phyloP scores from a whole-genome alignment of 768 basidiomycete genomes.

The Kwoniella heveanensis region DNA sequence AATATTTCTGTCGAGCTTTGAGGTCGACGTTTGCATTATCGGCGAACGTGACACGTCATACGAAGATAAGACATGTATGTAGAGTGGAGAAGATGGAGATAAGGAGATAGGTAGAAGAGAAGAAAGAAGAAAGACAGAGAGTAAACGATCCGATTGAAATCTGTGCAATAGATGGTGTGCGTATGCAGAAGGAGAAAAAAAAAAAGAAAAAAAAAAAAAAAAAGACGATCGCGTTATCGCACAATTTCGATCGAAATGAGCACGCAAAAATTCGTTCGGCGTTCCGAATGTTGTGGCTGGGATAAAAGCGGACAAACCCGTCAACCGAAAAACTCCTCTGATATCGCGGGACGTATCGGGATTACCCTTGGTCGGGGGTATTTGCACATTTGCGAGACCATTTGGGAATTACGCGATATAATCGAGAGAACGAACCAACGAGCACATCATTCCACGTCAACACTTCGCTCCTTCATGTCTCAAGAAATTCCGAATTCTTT shows the following conservation, averaged over 20 bases:
- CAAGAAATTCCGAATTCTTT: background rate
- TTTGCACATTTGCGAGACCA: no score
- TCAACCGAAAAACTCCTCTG: background rate
- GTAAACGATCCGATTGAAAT: no score
- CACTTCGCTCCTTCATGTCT: background rate
- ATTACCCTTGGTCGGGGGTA: background rate
- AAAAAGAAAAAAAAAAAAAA: background rate
- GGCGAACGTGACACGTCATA: background rate
- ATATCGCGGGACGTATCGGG: background rate
- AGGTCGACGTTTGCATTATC: background rate
- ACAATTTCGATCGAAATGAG: background rate
- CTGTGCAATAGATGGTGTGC: background rate
- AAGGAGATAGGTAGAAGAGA: background rate
- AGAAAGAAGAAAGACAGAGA: background rate
- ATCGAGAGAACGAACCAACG: no score
- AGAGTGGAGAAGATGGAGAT: background rate
- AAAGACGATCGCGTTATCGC: background rate
- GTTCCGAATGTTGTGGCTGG: background rate
- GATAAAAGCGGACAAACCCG: background rate
- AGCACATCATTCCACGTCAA: constrained; percentile 2
- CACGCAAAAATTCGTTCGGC: constrained; percentile 3
- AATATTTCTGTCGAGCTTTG: background rate
- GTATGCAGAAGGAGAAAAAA: background rate
- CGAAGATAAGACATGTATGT: background rate
- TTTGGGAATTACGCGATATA: background rate